Percentiles rank a stretch among this genome's conserved stretches.
Evolutionary conservation across 1,284 basidiomycete species (phyloP).

Genomic region (Cryptococcus sp.): DNA sequence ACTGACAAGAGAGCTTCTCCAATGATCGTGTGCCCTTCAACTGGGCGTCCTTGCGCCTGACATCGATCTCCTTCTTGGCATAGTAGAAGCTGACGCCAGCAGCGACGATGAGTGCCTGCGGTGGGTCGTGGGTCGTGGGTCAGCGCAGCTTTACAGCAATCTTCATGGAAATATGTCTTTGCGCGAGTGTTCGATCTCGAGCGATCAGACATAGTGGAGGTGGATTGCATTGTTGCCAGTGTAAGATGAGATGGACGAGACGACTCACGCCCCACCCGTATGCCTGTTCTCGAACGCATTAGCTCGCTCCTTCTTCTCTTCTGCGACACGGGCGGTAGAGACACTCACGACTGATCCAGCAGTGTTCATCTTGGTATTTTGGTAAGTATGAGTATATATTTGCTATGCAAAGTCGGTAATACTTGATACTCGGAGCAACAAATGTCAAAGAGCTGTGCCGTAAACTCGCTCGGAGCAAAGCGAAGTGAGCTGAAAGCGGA

Average conservation of each 20-base stretch:
- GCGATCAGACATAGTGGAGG: background rate
- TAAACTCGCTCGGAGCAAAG: no score
- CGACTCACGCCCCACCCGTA: constrained; percentile 38
- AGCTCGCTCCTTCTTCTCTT: background rate
- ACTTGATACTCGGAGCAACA: background rate
- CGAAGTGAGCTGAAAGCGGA: no score
- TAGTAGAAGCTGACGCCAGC: constrained; percentile 58
- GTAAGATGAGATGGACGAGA: background rate
- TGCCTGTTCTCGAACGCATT: constrained; percentile 15
- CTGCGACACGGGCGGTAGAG: background rate
- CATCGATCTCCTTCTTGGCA: constrained; percentile 57
- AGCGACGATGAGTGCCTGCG: constrained; percentile 54
- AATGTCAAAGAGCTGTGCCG: background rate
- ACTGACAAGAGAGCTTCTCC: constrained; percentile 23
- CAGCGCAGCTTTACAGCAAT: background rate
- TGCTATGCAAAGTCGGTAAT: no score
- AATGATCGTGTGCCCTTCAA: constrained; percentile 15
- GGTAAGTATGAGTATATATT: no score
- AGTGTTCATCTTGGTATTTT: constrained; percentile 28
- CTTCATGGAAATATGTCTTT: background rate
- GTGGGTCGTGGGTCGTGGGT: background rate
- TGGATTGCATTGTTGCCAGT: background rate
- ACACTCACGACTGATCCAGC: constrained; percentile 32
- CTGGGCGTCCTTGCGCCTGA: constrained; percentile 34
- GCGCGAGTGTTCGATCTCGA: background rate